Percentiles rank a stretch among this genome's conserved stretches.
These are phyloP conservation scores for Paecilomyces fulvus DNA, from an alignment of 2,329 filamentous ascomycete species.

Conservation along the genomic window DNA sequence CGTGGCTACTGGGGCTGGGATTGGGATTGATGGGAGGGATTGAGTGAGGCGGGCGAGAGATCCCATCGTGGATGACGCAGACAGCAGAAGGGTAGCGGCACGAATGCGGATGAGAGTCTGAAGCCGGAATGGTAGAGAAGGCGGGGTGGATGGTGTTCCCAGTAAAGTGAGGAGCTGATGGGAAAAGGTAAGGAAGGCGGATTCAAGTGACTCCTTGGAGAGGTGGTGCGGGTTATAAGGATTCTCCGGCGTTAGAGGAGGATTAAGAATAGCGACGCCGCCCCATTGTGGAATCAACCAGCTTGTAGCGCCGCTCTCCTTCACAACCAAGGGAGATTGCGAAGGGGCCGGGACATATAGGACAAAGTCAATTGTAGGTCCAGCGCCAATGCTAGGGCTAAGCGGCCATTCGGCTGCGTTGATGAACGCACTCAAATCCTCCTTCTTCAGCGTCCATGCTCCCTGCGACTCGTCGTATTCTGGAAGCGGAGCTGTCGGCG, in stretches of 20 bases:
- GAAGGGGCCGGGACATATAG: slow-evolving; percentile 72
- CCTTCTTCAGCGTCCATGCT: slow-evolving; percentile 64
- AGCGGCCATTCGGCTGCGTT: slow-evolving; percentile 97
- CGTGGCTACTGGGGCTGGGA: slow-evolving; percentile 76
- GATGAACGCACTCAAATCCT: slow-evolving; percentile 88
- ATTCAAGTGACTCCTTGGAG: slow-evolving; percentile 57
- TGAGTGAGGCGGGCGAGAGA: slow-evolving; percentile 77
- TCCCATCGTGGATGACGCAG: slow-evolving; percentile 88
- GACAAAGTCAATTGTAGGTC: slow-evolving; percentile 93
- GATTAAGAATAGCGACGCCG: slow-evolving; percentile 61
- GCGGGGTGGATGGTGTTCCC: slow-evolving; percentile 69
- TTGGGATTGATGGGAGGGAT: slow-evolving; percentile 81
- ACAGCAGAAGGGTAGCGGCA: slow-evolving; percentile 74
- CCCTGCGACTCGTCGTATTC: slow-evolving; percentile 46
- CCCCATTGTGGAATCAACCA: slow-evolving; percentile 98
- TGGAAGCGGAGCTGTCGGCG: slow-evolving; percentile 52
- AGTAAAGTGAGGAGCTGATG: slow-evolving; percentile 82
- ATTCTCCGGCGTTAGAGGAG: slow-evolving; percentile 28
- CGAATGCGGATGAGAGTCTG: slow-evolving; percentile 79
- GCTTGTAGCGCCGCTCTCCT: slow-evolving; percentile 56
- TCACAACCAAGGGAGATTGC: slow-evolving; percentile 52
- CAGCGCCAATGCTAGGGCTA: slow-evolving; percentile 83
- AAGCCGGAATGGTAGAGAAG: slow-evolving; percentile 73
- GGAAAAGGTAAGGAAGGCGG: slow-evolving; percentile 81
- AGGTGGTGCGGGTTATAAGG: slow-evolving; percentile 42